phyloP scores from a whole-genome alignment of 441 rosid species.

The Mallotus japonicus region DNA sequence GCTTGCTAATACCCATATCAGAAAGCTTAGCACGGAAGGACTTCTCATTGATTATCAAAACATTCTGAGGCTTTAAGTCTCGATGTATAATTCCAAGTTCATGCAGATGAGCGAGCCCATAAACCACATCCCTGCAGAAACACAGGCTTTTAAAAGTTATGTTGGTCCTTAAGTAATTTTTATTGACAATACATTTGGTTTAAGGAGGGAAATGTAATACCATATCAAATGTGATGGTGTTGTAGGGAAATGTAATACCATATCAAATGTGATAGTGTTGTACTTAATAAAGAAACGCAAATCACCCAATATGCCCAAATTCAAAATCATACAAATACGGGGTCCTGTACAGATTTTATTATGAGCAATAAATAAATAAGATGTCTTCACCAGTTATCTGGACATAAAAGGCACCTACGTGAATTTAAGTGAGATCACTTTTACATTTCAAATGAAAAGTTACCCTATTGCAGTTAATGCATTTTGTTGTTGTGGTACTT shows the following conservation, averaged over 20 bases:
- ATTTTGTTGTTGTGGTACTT: background rate
- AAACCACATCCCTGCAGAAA: conserved; percentile 70
- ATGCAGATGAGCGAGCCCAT: conserved; percentile 84
- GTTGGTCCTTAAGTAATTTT: background rate
- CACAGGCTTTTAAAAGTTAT: conserved; percentile 5
- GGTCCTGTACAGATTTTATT: background rate
- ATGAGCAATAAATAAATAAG: background rate
- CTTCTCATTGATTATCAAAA: conserved; percentile 66
- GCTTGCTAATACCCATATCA: conserved; percentile 96
- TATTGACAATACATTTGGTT: background rate
- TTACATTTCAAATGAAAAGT: background rate
- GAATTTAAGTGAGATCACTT: background rate
- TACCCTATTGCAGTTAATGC: background rate
- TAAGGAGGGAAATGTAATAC: background rate
- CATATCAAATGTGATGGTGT: background rate
- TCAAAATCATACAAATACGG: background rate
- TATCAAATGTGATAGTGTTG: background rate
- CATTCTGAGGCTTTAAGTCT: conserved; percentile 94
- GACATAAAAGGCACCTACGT: background rate
- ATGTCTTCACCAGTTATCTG: background rate
- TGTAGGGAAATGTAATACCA: background rate
- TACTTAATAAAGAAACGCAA: background rate
- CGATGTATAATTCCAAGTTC: conserved; percentile 88
- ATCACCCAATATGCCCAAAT: background rate
- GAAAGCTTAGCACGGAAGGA: conserved; percentile 78